A percentile compares a stretch with the other conserved stretches of the same genome.
These are phyloP conservation scores for Chlamydomonas reinhardtii DNA, from an alignment of 163 green algal species.

Conservation along the genomic window DNA sequence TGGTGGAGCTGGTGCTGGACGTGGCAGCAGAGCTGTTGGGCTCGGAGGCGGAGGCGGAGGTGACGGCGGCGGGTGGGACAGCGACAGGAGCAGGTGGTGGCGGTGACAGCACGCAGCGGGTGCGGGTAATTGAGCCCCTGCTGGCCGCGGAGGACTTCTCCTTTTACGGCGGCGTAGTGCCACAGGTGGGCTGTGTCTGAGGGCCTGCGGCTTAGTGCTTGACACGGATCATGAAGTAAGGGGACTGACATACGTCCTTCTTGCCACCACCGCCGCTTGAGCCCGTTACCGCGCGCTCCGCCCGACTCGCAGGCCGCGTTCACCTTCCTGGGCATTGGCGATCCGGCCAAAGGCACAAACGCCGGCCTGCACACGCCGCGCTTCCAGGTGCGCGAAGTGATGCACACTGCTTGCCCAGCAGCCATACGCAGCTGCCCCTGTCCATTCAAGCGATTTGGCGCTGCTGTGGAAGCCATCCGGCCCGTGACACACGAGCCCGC, in stretches of 20 bases:
- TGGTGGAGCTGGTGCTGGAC: conserved; percentile 8
- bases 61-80: not conserved
- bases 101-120: not conserved
- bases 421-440: too few species aligned
- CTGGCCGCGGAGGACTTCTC: conserved; percentile 65
- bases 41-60: not conserved
- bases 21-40: not conserved
- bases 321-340: conserved; percentile 55
- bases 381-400: not conserved
- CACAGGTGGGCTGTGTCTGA: not conserved
- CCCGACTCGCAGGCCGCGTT: not conserved
- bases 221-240: too few species aligned
- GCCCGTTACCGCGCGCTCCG: too few species aligned
- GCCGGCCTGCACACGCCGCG: conserved; percentile 43
- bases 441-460: too few species aligned
- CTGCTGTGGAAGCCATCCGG: too few species aligned
- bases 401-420: too few species aligned
- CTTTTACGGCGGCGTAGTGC: conserved; percentile 55
- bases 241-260: too few species aligned
- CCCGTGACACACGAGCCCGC: too few species aligned
- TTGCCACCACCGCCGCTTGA: too few species aligned
- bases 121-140: conserved; percentile 42
- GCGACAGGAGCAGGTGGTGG: not conserved
- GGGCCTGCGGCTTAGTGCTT: too few species aligned
- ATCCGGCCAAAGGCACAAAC: conserved; percentile 34